These are phyloP conservation scores for Acer campestre DNA, from an alignment of 345 rosid species.

Conservation along the genomic window DNA sequence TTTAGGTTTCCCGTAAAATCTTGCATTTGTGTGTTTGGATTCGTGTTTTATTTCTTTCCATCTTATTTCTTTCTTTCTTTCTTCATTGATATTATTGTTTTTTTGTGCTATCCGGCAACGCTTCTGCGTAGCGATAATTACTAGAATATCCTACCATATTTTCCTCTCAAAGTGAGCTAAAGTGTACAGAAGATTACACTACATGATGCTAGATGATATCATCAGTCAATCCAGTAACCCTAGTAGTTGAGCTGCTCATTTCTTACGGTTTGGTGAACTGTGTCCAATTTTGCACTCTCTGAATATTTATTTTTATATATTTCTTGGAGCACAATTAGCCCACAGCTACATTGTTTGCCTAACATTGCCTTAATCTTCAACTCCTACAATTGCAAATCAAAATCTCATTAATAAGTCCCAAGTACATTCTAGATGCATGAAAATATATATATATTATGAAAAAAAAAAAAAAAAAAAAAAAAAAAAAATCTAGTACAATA, in stretches of 20 bases:
- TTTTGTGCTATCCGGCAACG: no score
- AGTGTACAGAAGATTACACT: not conserved
- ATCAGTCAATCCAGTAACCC: constrained; percentile 4
- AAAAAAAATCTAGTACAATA: no score
- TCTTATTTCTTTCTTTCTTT: no score
- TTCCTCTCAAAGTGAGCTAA: not conserved
- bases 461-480: no score
- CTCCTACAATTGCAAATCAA: not conserved
- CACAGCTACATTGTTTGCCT: constrained; percentile 28
- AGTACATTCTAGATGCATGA: constrained; percentile 1
- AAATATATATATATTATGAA: no score
- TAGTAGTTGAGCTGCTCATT: constrained; percentile 41
- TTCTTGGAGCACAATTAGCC: constrained; percentile 1
- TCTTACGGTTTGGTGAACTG: constrained; percentile 32
- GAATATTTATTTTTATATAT: not conserved
- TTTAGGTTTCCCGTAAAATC: no score
- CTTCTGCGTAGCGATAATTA: no score
- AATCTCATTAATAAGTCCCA: constrained; percentile 5
- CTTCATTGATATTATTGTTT: no score
- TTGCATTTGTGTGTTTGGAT: no score
- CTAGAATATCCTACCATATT: not conserved
- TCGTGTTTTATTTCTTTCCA: no score
- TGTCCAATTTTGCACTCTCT: constrained; percentile 20
- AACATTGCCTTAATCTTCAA: constrained; percentile 10
- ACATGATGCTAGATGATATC: constrained; percentile 18